Evolutionary conservation across 768 basidiomycete genomes (phyloP).

Genomic region (Termitomyces sp.): DNA sequence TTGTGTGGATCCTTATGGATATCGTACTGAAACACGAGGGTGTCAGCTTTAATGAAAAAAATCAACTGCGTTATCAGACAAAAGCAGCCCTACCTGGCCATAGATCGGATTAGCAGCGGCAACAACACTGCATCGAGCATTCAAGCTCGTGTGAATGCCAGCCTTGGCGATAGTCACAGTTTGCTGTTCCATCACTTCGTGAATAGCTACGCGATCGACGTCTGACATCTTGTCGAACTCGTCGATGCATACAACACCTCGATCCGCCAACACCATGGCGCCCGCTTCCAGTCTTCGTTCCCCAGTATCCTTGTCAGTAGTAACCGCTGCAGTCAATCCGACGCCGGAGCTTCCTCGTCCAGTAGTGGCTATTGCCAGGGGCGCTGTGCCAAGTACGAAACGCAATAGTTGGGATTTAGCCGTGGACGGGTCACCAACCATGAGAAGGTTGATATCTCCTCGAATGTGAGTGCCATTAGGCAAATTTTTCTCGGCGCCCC

Average conservation of each 20-base stretch:
- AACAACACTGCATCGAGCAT: slow-evolving; percentile 95
- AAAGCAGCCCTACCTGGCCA: slow-evolving; percentile 62
- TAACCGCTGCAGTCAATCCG: slow-evolving; percentile 97
- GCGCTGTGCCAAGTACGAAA: slow-evolving; percentile 93
- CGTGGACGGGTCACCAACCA: slow-evolving; percentile 99
- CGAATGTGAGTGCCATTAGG: slow-evolving; percentile 97
- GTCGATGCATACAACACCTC: slow-evolving; percentile 92
- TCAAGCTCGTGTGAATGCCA: slow-evolving; percentile 96
- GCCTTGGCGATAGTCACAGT: slow-evolving; percentile 99
- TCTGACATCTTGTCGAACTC: slow-evolving; percentile 99
- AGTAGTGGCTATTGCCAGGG: slow-evolving; percentile 96
- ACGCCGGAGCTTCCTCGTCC: slow-evolving; percentile 98
- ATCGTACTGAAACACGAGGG: slow-evolving; percentile 66
- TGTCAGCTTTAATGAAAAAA: background rate
- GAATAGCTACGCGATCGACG: slow-evolving; percentile 96
- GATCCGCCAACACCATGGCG: slow-evolving; percentile 98
- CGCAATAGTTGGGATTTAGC: slow-evolving; percentile 96
- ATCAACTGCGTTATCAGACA: background rate
- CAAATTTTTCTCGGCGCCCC: slow-evolving; percentile 96
- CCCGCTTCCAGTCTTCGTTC: slow-evolving; percentile 96
- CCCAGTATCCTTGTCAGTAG: slow-evolving; percentile 96
- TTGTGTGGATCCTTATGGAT: slow-evolving; percentile 99
- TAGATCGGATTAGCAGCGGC: slow-evolving; percentile 99
- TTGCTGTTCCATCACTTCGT: slow-evolving; percentile 99
- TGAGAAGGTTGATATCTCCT: slow-evolving; percentile 98